Base-by-base conservation (phyloP, 768 basidiomycete genomes). In the Fibroporia radiculosa region DNA sequence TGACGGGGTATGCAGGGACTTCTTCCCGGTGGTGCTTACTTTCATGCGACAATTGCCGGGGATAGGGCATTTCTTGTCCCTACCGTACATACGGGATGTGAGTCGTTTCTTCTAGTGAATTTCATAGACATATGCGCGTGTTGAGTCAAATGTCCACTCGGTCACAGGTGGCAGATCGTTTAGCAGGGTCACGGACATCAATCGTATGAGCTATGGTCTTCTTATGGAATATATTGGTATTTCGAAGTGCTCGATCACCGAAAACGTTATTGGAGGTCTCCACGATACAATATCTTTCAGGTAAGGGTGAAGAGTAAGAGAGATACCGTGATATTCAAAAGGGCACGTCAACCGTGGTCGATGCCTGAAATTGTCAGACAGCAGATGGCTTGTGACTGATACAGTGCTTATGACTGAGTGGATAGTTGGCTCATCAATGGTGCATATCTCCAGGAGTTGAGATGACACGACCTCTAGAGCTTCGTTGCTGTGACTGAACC, bases 1-100 rank as follows among this genome's bases (percentile, higher is more conserved):
- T 26, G 8, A 16, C 16, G 14, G 4, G 23, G 32, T 26, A n/a
- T 50, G 36, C 67, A 98, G 95, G 35, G 95, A 97, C 67, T 99
- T 99, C 73, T 98, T 98, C 78, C 96, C 96, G 5, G 96, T 98
- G 48, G 84, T 99, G 44, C 71, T 99, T 40, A 93, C 91, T n/a
- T 97, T 98, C 73, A 67, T 98, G 51, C 77, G 93, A 45, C 95
- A 97, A 67, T 62, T 98, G 36, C 95, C 96, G 4, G 81, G 96
- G 52, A 75, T 99, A 45, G 95, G 96, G 22, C 89, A 81, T 0
- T 63, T 88, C 50, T 66, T 99, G 38, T 84, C 86, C 4, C 59
- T 98, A 51, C 93, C 96, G 1, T 93, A 88, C 60, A 81, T 98
- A 56, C 72, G 87, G 58, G 73, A 74, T 45, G 95, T 96, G 60